Percentiles rank a stretch among this genome's conserved stretches.
phyloP scores from a whole-genome alignment of 169 alveolate genomes.

The Eimeria tenella region DNA sequence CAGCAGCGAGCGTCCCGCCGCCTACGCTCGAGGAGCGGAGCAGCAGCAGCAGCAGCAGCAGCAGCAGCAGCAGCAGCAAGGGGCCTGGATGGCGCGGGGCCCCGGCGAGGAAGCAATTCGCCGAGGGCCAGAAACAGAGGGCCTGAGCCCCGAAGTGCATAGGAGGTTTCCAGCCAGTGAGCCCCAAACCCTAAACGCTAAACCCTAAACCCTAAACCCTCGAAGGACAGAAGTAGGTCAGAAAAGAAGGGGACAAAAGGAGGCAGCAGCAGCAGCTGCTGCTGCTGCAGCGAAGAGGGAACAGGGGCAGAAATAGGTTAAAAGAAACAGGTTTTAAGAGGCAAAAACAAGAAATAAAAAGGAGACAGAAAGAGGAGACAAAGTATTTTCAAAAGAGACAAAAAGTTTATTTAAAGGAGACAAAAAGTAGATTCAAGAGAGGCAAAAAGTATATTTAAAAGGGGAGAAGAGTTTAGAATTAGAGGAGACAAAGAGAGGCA shows the following conservation, averaged over 20 bases:
- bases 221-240: too few relatives aligned
- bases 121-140: not conserved
- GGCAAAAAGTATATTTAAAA: not conserved
- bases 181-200: not conserved
- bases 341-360: not conserved
- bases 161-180: too few relatives aligned
- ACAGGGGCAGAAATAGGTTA: not conserved
- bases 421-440: not conserved
- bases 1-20: not conserved
- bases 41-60: conserved; percentile 33
- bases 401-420: not conserved
- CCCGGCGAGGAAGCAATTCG: not conserved
- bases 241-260: too few relatives aligned
- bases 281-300: too few relatives aligned
- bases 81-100: conserved; percentile 18
- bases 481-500: not conserved
- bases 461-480: not conserved
- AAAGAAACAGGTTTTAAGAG: not conserved
- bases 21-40: conserved; percentile 10
- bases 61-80: conserved; percentile 53
- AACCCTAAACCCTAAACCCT: not conserved
- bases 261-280: too few relatives aligned
- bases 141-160: too few relatives aligned
- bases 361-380: not conserved
- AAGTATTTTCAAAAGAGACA: not conserved